These are phyloP conservation scores for Phytophthora sojae DNA, from an alignment of 352 stramenopile species.

Conservation along the genomic window DNA sequence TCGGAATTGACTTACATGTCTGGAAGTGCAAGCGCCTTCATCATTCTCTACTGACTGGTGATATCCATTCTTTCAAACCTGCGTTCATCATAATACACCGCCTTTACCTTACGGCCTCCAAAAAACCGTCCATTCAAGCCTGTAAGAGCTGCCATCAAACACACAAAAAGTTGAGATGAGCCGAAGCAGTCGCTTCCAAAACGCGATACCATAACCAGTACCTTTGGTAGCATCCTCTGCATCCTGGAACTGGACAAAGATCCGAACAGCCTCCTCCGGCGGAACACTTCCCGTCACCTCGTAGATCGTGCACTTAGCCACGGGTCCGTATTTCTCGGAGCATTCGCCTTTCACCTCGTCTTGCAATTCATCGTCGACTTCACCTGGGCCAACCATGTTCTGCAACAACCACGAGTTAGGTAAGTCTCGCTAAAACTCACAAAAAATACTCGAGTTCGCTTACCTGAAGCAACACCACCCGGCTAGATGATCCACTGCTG, in stretches of 20 bases:
- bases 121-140: conserved; percentile 92
- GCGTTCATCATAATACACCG: conserved; percentile 82
- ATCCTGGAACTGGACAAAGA: conserved; percentile 89
- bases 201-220: conserved; percentile 24
- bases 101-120: conserved; percentile 85
- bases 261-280: conserved; percentile 84
- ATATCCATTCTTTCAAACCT: conserved; percentile 80
- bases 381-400: conserved; percentile 92
- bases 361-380: conserved; percentile 91
- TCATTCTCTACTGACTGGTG: conserved; percentile 38
- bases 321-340: conserved; percentile 78
- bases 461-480: conserved; percentile 49
- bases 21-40: conserved; percentile 8
- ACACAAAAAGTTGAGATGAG: not conserved
- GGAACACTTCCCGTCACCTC: conserved; percentile 58
- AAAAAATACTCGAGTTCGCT: not conserved
- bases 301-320: conserved; percentile 80
- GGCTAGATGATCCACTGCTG: conserved; percentile 16
- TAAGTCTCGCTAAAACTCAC: not conserved
- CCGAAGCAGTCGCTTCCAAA: not conserved
- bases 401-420: conserved; percentile 35
- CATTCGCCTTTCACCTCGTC: conserved; percentile 92
- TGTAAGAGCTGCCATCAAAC: conserved; percentile 55
- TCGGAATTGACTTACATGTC: conserved; percentile 18
- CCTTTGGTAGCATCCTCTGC: conserved; percentile 79